Evolutionary conservation across 257 asterid species (phyloP), one percentile per base, ranked within the genome.

Genomic region (Anisodus acutangulus): DNA sequence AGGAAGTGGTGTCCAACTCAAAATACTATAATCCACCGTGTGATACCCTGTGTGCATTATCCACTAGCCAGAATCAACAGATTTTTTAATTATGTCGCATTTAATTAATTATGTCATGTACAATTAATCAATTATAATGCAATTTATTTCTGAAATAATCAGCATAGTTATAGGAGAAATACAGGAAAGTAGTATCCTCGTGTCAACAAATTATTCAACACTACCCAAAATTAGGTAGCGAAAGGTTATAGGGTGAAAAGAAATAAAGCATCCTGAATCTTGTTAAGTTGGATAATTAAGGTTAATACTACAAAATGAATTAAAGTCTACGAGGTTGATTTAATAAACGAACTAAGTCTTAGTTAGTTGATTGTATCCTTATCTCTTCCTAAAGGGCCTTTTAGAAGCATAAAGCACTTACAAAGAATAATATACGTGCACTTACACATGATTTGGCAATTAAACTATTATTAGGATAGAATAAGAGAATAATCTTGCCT

Each of bases 331-430:
- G 63, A 84, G 82, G 86, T 83, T 64, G 55, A 86, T 84, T 87
- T 84, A 85, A 80, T 72, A 84, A 85, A 60, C 66, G 86, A 88
- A 90, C 84, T 66, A 86, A 85, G 88, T 82, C 84, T 43, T 45
- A 45, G 39, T 53, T 51, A 83, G 53, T 66, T 81, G 88, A 80
- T 35, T 13, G 70, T 54, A 86, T 89, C 89, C 90, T 93, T 88
- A 88, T 91, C 93, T 90, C 87, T 31, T 84, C 86, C 79, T 78
- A 26, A 47, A 63, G 58, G 57, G 74, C 57, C 87, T 82, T 87
- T 87, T 66, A 54, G 83, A 63, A 76, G 16, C 88, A 76, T 64
- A 84, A 78, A 89, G 68, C 84, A 80, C 83, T 86, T 57, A 81
- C 72, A 74, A 3, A 49, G 7, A 74, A 74, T 74, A 17, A 41